Evolutionary conservation across 202 grass and related monocot genomes (phyloP).

Genomic region (Elaeis oleifera): DNA sequence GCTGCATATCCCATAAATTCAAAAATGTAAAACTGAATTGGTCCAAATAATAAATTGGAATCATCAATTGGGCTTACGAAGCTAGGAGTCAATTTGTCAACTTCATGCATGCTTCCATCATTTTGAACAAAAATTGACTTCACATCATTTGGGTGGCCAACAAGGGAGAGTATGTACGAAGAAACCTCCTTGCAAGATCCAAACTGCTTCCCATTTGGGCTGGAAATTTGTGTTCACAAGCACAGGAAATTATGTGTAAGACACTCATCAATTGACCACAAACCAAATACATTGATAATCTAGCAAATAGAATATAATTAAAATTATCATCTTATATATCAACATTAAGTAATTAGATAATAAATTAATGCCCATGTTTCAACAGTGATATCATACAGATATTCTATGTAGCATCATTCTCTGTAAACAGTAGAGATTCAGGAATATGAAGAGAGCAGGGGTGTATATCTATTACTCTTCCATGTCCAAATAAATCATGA

Average conservation of each 20-base stretch:
- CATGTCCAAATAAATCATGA: too few relatives aligned
- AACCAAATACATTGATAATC: not conserved
- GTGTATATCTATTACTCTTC: too few relatives aligned
- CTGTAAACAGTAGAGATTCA: too few relatives aligned
- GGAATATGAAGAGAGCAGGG: too few relatives aligned
- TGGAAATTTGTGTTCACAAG: slow-evolving; percentile 32
- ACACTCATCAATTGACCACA: not conserved
- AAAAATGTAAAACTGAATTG: slow-evolving; percentile 11
- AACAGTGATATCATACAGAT: too few relatives aligned
- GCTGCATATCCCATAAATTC: slow-evolving; percentile 25
- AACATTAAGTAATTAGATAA: not conserved
- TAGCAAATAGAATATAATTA: not conserved
- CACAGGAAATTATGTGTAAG: slow-evolving; percentile 16
- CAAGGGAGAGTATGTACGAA: slow-evolving; percentile 67
- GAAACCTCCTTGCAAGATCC: slow-evolving; percentile 79
- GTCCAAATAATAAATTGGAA: slow-evolving; percentile 18
- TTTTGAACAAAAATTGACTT: slow-evolving; percentile 28
- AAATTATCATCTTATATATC: not conserved
- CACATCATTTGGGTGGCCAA: slow-evolving; percentile 62
- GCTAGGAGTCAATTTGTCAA: slow-evolving; percentile 27
- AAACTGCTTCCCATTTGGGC: slow-evolving; percentile 73
- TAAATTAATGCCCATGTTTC: too few relatives aligned
- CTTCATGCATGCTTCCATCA: slow-evolving; percentile 16
- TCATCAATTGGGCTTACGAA: slow-evolving; percentile 50
- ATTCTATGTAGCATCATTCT: too few relatives aligned